Conservation (phyloP, 2,329 filamentous ascomycete genomes). For the Ceratocystiopsis minuta region DNA sequence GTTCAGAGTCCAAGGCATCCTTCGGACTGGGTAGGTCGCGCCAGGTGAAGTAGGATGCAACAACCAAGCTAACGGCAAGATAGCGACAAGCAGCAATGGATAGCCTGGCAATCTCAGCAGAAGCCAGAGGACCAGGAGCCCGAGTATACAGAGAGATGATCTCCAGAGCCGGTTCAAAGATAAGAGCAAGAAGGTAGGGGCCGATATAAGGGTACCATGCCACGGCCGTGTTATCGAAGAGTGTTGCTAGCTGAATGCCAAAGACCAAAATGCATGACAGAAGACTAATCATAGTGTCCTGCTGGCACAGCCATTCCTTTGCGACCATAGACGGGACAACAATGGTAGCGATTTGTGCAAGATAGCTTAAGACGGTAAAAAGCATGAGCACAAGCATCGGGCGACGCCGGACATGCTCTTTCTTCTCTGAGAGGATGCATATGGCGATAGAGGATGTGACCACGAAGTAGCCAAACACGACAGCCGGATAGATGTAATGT, state of each 20-base stretch:
- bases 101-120: constrained; percentile 14
- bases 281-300: constrained; percentile 35
- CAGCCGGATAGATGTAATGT: constrained; percentile 40
- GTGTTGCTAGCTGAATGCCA: constrained; percentile 36
- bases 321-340: constrained; percentile 18
- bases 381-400: constrained; percentile 26
- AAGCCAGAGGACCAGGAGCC: constrained; percentile 1
- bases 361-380: constrained; percentile 26
- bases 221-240: constrained; percentile 30
- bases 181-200: constrained; percentile 39
- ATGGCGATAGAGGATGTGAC: constrained; percentile 30
- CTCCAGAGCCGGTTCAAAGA: constrained; percentile 32
- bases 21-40: constrained; percentile 7
- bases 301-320: constrained; percentile 23
- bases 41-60: constrained; percentile 16
- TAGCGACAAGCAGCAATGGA: constrained; percentile 17
- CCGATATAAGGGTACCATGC: constrained; percentile 48
- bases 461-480: constrained; percentile 39
- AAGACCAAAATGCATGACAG: constrained; percentile 47
- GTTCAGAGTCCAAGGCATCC: constrained; percentile 16
- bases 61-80: constrained; percentile 16
- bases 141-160: constrained; percentile 11
- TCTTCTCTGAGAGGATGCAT: constrained; percentile 26
- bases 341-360: constrained; percentile 26
- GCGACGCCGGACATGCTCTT: constrained; percentile 22